Conservation (phyloP, 192 early-diverging fungal genomes). For the Backusella psychrophila region DNA sequence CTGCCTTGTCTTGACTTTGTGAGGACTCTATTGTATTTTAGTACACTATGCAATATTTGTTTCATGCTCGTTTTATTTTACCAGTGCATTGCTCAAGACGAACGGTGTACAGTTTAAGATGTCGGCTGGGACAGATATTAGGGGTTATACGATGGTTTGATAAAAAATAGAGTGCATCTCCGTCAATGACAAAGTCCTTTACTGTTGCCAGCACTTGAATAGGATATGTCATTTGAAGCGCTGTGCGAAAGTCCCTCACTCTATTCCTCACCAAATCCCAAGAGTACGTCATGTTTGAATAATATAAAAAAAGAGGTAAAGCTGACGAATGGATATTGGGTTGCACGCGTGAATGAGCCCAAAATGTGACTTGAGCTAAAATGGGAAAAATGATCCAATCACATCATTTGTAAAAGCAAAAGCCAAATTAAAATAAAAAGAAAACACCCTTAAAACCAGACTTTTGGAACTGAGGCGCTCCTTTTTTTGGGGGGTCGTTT, state of each 20-base stretch:
- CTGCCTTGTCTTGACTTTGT: not conserved
- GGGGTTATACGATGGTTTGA: conserved; percentile 19
- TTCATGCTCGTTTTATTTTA: not conserved
- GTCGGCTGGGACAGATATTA: conserved; percentile 9
- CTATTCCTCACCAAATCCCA: conserved; percentile 61
- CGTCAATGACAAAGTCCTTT: conserved; percentile 56
- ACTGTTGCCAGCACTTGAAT: conserved; percentile 36
- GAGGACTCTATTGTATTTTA: not conserved
- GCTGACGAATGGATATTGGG: not conserved
- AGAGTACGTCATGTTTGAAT: conserved; percentile 14
- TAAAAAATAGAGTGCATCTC: conserved; percentile 53
- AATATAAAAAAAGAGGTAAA: not conserved
- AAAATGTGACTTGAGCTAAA: not conserved
- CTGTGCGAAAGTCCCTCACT: conserved; percentile 51
- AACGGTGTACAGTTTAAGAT: conserved; percentile 25
- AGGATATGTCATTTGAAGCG: conserved; percentile 33
- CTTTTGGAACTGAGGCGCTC: too few species aligned
- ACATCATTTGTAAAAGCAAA: not conserved
- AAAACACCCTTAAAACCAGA: not conserved
- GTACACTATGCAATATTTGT: not conserved
- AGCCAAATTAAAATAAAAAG: not conserved
- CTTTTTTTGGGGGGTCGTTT: not conserved
- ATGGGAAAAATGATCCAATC: not conserved
- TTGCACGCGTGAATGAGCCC: not conserved
- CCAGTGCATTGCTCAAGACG: conserved; percentile 20